Base-by-base conservation (phyloP, 2,329 filamentous ascomycete genomes). In the Mycocentrospora acerina region DNA sequence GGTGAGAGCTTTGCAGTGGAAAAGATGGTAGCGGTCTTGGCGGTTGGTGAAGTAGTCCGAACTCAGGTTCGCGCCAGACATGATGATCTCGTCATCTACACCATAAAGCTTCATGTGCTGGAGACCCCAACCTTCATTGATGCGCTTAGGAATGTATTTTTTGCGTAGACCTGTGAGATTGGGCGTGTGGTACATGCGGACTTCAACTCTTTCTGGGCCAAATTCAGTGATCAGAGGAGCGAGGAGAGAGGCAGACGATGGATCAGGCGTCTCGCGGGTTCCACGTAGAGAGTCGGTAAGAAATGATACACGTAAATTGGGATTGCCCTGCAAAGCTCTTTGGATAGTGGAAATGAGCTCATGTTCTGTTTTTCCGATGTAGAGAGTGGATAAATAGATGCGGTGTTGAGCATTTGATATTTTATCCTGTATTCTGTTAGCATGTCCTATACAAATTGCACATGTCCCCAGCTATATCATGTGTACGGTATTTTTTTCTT, bases 101-200 rank as follows among this genome's bases (percentile, higher is more conserved):
- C 93, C 93, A 56, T 98, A 98, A 0, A 98, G 75, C 76, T 98
- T 98, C 91, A 98, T 98, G 63, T 98, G 93, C 64, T 98, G 93
- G 45, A 98, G 71, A 1, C 93, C 93, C 93, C 93, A 98, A 13
- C 93, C 93, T 70, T 98, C 93, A 55, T 98, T 98, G 64, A 98
- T 91, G 14, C 93, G 79, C 61, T 82, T 88, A 0, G 93, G 93
- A 2, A 97, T 81, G 51, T 87, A 75, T 57, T 83, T 83, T 70
- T 97, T 97, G 34, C 85, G 81, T 40, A 94, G 55, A 0, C 93
- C 93, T 3, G 88, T 95, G 48, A 98, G 71, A 59, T 98, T 98
- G 0, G 93, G 93, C 1, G 93, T 98, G 68, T 98, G 93, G 62
- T 94, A 98, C 90, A 98, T 94, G 55, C 90, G 86, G 48, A 98